Conservation (phyloP, 148 eudicot genomes). For the Vaccinium vitisidaea region DNA sequence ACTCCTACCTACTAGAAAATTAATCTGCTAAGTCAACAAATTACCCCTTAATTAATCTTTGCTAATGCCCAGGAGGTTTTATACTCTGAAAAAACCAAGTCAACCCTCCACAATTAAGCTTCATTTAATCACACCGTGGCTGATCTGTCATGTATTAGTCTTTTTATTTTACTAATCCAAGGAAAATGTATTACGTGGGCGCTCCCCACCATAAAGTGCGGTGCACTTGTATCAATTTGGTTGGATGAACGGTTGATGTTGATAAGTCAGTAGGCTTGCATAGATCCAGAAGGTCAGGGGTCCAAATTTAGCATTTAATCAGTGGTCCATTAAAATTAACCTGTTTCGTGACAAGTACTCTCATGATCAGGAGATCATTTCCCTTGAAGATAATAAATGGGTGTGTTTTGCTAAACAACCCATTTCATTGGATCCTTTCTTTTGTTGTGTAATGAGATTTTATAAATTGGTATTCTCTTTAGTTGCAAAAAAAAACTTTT, state of each 20-base stretch:
- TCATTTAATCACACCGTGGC: not conserved
- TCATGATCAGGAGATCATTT: not conserved
- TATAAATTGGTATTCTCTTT: not conserved
- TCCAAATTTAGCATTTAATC: not conserved
- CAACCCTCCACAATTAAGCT: not conserved
- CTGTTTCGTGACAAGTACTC: not conserved
- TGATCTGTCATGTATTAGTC: not conserved
- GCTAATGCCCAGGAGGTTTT: not conserved
- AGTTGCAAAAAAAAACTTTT: not conserved
- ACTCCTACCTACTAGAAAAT: not conserved
- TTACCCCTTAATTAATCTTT: not conserved
- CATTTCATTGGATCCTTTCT: not conserved
- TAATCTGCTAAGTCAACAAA: not conserved
- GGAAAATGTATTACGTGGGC: not conserved
- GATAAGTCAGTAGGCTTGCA: not conserved
- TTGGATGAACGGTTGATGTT: conserved; percentile 12
- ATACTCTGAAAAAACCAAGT: not conserved
- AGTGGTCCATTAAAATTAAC: not conserved
- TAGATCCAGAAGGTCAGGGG: not conserved
- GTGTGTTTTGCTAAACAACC: not conserved
- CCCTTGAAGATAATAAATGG: not conserved
- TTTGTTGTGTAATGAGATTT: not conserved
- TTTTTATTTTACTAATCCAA: not conserved
- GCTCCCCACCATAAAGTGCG: not conserved
- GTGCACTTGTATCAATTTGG: not conserved